Evolutionary conservation across 352 stramenopile species (phyloP).

Genomic region (Pythium monospermum): DNA sequence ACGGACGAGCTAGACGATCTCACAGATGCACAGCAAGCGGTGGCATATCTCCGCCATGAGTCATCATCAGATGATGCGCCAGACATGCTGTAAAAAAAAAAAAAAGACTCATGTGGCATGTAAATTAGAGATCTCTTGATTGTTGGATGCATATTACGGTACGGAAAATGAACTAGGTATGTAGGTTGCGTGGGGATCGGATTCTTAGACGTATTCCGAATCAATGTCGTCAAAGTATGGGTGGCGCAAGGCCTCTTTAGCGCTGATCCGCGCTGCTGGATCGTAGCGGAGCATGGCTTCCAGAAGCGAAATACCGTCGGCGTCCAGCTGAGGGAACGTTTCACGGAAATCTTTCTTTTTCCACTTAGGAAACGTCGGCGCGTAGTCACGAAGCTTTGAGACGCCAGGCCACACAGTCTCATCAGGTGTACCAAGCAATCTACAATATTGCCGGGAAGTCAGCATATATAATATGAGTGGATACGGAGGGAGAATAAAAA

Average conservation of each 20-base stretch:
- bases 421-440: slow-evolving; percentile 93
- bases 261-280: slow-evolving; percentile 61
- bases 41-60: slow-evolving; percentile 3
- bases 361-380: slow-evolving; percentile 95
- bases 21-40: slow-evolving; percentile 10
- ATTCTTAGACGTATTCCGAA: slow-evolving; percentile 54
- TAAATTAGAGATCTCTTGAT: too few species aligned
- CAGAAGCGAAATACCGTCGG: slow-evolving; percentile 53
- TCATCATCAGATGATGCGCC: too few species aligned
- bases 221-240: slow-evolving; percentile 83
- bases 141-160: background rate
- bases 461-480: background rate
- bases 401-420: slow-evolving; percentile 96
- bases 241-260: slow-evolving; percentile 77
- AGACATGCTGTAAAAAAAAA: too few species aligned
- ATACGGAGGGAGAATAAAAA: background rate
- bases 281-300: slow-evolving; percentile 80
- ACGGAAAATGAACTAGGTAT: too few species aligned
- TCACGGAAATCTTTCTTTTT: slow-evolving; percentile 75
- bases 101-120: too few species aligned
- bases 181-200: too few species aligned
- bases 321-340: slow-evolving; percentile 58
- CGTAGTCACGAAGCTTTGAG: slow-evolving; percentile 95
- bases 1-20: slow-evolving; percentile 18
- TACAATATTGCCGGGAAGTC: slow-evolving; percentile 9